These are phyloP conservation scores for Viridothelium virens DNA, from an alignment of 495 filamentous ascomycete genomes.

Conservation along the genomic window DNA sequence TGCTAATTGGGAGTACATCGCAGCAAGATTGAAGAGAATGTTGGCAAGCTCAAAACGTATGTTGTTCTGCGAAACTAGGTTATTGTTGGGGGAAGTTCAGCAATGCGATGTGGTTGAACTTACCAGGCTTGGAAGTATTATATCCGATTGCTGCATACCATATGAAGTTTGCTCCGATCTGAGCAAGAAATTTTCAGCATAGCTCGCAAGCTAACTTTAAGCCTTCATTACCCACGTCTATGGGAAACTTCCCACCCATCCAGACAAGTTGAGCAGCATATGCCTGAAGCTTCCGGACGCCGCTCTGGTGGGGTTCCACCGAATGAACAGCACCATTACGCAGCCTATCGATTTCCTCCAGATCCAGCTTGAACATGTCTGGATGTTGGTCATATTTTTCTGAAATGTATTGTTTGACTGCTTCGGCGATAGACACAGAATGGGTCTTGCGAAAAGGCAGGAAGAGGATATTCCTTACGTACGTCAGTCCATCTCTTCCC, in stretches of 20 bases:
- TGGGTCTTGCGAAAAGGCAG: constrained; percentile 84
- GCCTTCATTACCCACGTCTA: constrained; percentile 59
- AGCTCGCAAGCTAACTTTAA: background rate
- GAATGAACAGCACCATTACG: constrained; percentile 77
- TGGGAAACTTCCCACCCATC: constrained; percentile 91
- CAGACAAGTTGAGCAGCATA: constrained; percentile 93
- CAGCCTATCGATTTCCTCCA: constrained; percentile 76
- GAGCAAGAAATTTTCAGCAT: constrained; percentile 27
- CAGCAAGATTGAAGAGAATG: constrained; percentile 83
- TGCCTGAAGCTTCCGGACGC: constrained; percentile 72
- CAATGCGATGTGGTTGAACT: constrained; percentile 18
- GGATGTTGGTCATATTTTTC: constrained; percentile 99
- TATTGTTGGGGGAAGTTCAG: background rate
- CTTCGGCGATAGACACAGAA: constrained; percentile 62
- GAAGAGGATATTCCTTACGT: constrained; percentile 42
- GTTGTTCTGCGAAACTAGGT: constrained; percentile 73
- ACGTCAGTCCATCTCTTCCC: background rate
- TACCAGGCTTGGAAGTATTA: constrained; percentile 65
- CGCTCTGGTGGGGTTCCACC: constrained; percentile 82
- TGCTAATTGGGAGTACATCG: constrained; percentile 88
- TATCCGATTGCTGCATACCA: constrained; percentile 95
- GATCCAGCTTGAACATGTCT: constrained; percentile 89
- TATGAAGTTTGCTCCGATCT: constrained; percentile 91
- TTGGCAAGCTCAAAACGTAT: constrained; percentile 93
- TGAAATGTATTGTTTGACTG: constrained; percentile 94